Evolutionary conservation across 2,329 filamentous ascomycete genomes (phyloP), one percentile per base, ranked within the genome.

Genomic region (Aspergillus sp.): DNA sequence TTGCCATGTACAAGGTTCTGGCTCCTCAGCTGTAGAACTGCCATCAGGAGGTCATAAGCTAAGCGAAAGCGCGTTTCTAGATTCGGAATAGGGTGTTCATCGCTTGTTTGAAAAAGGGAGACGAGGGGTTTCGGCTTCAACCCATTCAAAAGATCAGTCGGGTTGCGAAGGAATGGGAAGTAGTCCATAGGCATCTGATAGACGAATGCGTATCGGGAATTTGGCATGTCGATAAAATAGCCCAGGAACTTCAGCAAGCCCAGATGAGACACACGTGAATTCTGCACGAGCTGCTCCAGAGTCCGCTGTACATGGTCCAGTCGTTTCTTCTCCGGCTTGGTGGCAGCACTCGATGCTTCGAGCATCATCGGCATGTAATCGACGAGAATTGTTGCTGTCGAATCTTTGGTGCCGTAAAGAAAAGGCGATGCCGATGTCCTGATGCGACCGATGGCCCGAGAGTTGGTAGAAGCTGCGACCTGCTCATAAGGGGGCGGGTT

Each of bases 41-140:
- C 84, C 62, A 85, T 78, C 21, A 83, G 79, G 19, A 89, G 76
- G 50, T 85, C 85, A 61, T 87, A 82, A 4, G 85, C 86, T 36
- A 89, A 76, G 36, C 84, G 81, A 64, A 88, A 88, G 32, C 87
- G 81, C 66, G 85, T 84, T 71, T 89, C 87, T 2, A 89, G 77
- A 51, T 84, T 82, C n/a, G 84, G 84, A 15, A 81, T 74, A 25
- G 77, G 73, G 52, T 77, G 77, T 39, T 80, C 75, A 39, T 76
- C 76, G 15, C 74, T 73, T 5, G 76, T 71, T 17, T 79, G 77
- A 36, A 81, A 71, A 17, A 80, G 71, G 15, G 79, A 78, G 2
- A 79, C 74, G 25, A 81, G 65, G 17, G 76, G 76, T 47, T 76
- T 74, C 4, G 78, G 77, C 53, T 76, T 78, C 41, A 74, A 54